Conservation (phyloP, 352 stramenopile species). For the Globisporangium takayamanum region DNA sequence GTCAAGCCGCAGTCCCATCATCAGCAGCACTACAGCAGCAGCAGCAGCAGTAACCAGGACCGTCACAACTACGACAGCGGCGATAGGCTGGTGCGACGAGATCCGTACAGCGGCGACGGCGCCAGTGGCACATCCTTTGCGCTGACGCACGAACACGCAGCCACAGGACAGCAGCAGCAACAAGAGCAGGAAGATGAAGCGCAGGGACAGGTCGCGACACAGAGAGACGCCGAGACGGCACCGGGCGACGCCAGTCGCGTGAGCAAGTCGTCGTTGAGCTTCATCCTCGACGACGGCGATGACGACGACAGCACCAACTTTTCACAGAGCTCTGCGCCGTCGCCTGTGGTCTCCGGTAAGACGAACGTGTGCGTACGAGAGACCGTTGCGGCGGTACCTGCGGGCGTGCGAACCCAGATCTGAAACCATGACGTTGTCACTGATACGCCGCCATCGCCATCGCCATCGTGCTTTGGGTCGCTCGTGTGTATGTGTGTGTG, state of each 20-base stretch:
- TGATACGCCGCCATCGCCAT: not conserved
- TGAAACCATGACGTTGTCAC: slow-evolving; percentile 5
- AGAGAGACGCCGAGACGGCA: too few species aligned
- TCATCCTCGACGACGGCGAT: slow-evolving; percentile 57
- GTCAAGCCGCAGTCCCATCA: slow-evolving; percentile 5
- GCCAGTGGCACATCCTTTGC: not conserved
- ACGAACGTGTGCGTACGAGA: not conserved
- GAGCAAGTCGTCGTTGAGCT: slow-evolving; percentile 66
- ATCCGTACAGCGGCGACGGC: not conserved
- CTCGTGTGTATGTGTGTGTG: not conserved
- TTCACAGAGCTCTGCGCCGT: slow-evolving; percentile 15
- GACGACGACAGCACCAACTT: slow-evolving; percentile 5
- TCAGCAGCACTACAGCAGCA: slow-evolving; percentile 4
- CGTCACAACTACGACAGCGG: not conserved
- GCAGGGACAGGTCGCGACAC: too few species aligned
- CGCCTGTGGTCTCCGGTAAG: slow-evolving; percentile 18
- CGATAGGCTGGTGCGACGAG: not conserved
- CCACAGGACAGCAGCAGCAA: slow-evolving; percentile 1
- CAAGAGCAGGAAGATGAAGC: not conserved
- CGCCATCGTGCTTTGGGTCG: not conserved
- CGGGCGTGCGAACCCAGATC: slow-evolving; percentile 4
- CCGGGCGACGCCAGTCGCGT: slow-evolving; percentile 6
- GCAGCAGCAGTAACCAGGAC: slow-evolving; percentile 11
- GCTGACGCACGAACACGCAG: too few species aligned
- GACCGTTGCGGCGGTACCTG: not conserved